These are phyloP conservation scores for Aspergillus nidulans DNA, from an alignment of 495 filamentous ascomycete species.

Conservation along the genomic window DNA sequence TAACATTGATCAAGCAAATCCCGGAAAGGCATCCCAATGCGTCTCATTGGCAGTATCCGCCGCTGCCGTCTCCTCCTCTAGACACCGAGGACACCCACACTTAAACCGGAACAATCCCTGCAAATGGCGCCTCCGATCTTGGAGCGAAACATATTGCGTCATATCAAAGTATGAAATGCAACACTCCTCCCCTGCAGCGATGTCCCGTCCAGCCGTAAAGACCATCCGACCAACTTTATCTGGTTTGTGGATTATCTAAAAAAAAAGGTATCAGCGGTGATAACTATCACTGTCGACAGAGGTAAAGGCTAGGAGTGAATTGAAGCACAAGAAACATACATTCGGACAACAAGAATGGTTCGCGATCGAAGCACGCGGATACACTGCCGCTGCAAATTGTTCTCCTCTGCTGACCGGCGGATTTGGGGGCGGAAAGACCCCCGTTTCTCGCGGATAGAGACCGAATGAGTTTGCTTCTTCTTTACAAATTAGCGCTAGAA, in stretches of 20 bases:
- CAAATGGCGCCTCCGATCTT: conserved; percentile 27
- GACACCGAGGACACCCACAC: conserved; percentile 32
- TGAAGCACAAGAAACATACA: conserved; percentile 19
- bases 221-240: conserved; percentile 35
- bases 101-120: conserved; percentile 30
- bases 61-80: conserved; percentile 18
- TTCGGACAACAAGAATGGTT: conserved; percentile 40
- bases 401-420: conserved; percentile 23
- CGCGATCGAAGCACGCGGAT: conserved; percentile 34
- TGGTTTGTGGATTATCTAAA: conserved; percentile 34
- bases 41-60: conserved; percentile 4
- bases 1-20: neutral
- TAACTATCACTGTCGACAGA: neutral
- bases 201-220: conserved; percentile 32
- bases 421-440: conserved; percentile 17
- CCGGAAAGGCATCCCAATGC: conserved; percentile 13
- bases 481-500: conserved; percentile 33
- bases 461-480: conserved; percentile 43
- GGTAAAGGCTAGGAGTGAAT: neutral
- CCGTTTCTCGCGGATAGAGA: conserved; percentile 38
- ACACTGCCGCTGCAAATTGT: conserved; percentile 38
- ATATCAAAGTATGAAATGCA: conserved; percentile 41
- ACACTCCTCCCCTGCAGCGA: conserved; percentile 34
- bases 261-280: neutral
- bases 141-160: conserved; percentile 19